Base-by-base conservation (phyloP, 805 yeast species). In the Cyberlindnera euphorbiiphila region DNA sequence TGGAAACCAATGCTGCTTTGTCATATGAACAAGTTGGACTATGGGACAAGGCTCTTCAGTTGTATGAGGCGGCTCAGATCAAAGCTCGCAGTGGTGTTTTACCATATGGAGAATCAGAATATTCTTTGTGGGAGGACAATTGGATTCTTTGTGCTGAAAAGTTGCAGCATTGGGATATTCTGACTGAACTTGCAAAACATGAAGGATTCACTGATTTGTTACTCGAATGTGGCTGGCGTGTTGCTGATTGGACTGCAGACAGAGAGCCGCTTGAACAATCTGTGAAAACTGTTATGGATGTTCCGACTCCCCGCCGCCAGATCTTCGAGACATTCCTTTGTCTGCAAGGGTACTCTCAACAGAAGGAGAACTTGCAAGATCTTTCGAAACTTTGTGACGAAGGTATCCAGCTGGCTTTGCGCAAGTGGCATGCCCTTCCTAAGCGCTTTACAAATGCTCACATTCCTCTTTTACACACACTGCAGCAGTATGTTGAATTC, bases 221-320 rank as follows among this genome's bases (percentile, higher is more conserved):
- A 18, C 68, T 93, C n/a, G 99, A 93, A 60, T 94, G 98, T 71
- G 98, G 98, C 25, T 93, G 99, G 99, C 73, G 99, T 54, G 95
- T 93, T 26, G 97, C 98, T 7, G 98, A 93, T 55, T 93, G 98
- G 98, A 82, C 81, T 43, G 81, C 94, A 8, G 98, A 94, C 54
- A 74, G 89, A 46, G 98, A 91, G 47, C 93, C 98, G 0, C 66
- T 93, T 25, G 97, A 89, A 55, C 96, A 86, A 54, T 83, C 95
- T 1, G 95, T 93, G 18, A 86, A 88, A 60, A 85, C 94, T 29
- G 95, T 93, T 5, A 88, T 93, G 96, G 98, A 93, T 62, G 96
- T 89, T 18, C 98, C 98, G 4, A 94, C 98, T 0, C 98, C 98
- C 2, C 74, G 99, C 49, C 74, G 98, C 45, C 97, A 93, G 61